phyloP scores from a whole-genome alignment of 345 rosid species.

The Ricinus communis region DNA sequence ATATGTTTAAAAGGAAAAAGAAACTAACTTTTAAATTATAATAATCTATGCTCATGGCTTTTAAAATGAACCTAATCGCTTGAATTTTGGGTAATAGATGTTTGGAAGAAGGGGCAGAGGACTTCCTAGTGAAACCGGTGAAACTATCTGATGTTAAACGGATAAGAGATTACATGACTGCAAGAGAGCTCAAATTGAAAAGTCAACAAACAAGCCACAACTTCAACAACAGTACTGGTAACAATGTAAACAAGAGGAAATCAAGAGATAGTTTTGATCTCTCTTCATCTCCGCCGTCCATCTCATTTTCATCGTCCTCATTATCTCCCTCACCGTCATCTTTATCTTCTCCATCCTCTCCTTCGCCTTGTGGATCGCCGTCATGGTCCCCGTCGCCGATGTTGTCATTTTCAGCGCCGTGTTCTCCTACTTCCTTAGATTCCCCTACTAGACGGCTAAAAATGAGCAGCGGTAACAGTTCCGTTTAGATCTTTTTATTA shows the following conservation, averaged over 20 bases:
- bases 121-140: slow-evolving; percentile 87
- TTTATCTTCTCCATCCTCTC: slow-evolving; percentile 15
- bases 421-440: slow-evolving; percentile 52
- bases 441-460: slow-evolving; percentile 52
- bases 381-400: slow-evolving; percentile 13
- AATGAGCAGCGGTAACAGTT: slow-evolving; percentile 25
- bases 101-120: slow-evolving; percentile 95
- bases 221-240: slow-evolving; percentile 10
- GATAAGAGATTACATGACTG: slow-evolving; percentile 48
- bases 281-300: slow-evolving; percentile 30
- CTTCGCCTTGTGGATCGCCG: slow-evolving; percentile 23
- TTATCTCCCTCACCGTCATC: slow-evolving; percentile 19
- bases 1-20: too few species aligned
- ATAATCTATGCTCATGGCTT: too few species aligned
- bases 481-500: slow-evolving; percentile 19
- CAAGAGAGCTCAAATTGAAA: slow-evolving; percentile 36
- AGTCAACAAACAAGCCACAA: neutral
- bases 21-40: too few species aligned
- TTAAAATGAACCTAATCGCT: too few species aligned
- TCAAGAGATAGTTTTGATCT: slow-evolving; percentile 38
- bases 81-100: slow-evolving; percentile 45
- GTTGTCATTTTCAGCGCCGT: slow-evolving; percentile 38
- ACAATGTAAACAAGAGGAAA: slow-evolving; percentile 54
- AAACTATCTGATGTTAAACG: slow-evolving; percentile 83
- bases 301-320: slow-evolving; percentile 2